phyloP scores from a whole-genome alignment of 2,329 filamentous ascomycete species.

The Neoascochyta sp. region DNA sequence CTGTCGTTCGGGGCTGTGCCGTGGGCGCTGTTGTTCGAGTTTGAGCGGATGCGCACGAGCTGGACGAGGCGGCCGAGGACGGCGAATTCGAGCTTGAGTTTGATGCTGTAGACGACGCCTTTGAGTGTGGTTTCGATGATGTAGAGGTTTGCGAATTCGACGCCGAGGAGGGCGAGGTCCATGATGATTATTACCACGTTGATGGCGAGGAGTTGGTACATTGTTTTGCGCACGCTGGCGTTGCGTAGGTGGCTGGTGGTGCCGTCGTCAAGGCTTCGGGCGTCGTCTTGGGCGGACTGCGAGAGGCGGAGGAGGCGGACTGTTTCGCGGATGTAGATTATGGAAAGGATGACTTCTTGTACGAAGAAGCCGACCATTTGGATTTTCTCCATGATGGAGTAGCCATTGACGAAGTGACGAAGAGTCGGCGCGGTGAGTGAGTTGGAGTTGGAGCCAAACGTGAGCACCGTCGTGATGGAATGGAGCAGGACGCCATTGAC shows the following conservation, averaged over 20 bases:
- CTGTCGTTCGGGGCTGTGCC: slow-evolving; percentile 4
- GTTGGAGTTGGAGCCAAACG: slow-evolving; percentile 50
- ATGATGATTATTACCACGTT: slow-evolving; percentile 35
- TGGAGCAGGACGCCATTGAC: slow-evolving; percentile 53
- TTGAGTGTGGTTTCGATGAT: slow-evolving; percentile 40
- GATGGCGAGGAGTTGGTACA: slow-evolving; percentile 36
- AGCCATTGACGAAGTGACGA: slow-evolving; percentile 32
- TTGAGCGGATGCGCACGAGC: slow-evolving; percentile 22
- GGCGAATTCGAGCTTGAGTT: slow-evolving; percentile 55
- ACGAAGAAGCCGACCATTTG: slow-evolving; percentile 45
- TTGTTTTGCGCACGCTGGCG: slow-evolving; percentile 23
- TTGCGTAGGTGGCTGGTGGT: slow-evolving; percentile 18
- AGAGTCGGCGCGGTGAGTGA: slow-evolving; percentile 14
- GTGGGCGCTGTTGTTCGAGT: slow-evolving; percentile 15
- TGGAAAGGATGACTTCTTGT: slow-evolving; percentile 40
- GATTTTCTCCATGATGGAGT: slow-evolving; percentile 45
- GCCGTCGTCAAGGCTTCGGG: slow-evolving; percentile 31
- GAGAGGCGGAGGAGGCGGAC: slow-evolving; percentile 43
- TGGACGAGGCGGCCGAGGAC: slow-evolving; percentile 49
- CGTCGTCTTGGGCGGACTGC: slow-evolving; percentile 22
- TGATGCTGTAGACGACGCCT: slow-evolving; percentile 45
- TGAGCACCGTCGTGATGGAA: slow-evolving; percentile 53
- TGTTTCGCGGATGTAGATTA: slow-evolving; percentile 54
- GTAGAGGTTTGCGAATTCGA: slow-evolving; percentile 34
- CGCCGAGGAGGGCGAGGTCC: slow-evolving; percentile 26